Conservation (phyloP, 2,329 filamentous ascomycete genomes). For the Nannizziopsis arthrosporioides region DNA sequence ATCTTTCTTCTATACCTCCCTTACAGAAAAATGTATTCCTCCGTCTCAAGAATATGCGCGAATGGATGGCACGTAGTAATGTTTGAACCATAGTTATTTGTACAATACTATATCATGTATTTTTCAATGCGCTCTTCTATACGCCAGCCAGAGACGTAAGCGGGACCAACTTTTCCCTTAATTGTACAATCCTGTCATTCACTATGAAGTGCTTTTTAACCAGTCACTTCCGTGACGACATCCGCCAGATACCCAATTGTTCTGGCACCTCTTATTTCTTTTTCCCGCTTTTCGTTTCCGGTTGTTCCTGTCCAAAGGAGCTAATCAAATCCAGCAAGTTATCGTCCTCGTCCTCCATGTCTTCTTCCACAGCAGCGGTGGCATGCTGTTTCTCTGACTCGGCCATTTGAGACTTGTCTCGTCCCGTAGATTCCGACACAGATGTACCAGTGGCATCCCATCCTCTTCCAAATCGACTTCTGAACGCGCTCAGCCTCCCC, state of each 20-base stretch:
- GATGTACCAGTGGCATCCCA: constrained; percentile 54
- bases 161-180: constrained; percentile 1
- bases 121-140: neutral
- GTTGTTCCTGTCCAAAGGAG: constrained; percentile 36
- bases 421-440: constrained; percentile 18
- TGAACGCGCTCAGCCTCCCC: constrained; percentile 74
- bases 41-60: neutral
- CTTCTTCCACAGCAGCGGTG: constrained; percentile 28
- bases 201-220: neutral
- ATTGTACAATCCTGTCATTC: constrained; percentile 12
- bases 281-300: constrained; percentile 29
- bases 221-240: too few species aligned
- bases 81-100: neutral
- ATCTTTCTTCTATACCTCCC: neutral
- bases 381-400: constrained; percentile 13
- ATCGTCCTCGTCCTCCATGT: constrained; percentile 39
- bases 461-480: constrained; percentile 66
- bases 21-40: neutral
- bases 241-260: neutral
- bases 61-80: neutral
- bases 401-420: constrained; percentile 12
- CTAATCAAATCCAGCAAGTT: constrained; percentile 48
- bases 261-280: constrained; percentile 15
- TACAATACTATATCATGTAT: neutral
- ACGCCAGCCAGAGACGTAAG: neutral